Base-by-base conservation (phyloP, 805 yeast genomes). In the Candida nonsorbophila region DNA sequence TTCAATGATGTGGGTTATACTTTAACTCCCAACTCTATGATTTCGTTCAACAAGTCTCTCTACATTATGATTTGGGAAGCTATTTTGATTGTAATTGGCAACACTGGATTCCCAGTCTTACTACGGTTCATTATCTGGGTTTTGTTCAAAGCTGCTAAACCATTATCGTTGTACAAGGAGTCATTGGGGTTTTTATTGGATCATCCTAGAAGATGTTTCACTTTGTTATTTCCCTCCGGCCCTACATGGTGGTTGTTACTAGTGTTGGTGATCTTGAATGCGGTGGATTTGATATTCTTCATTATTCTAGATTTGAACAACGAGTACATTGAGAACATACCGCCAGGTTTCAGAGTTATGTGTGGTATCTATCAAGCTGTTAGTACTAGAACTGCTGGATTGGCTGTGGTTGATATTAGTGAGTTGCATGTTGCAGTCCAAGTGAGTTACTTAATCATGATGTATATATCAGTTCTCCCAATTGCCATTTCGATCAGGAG, bases 121-220 rank as follows among this genome's bases (percentile, higher is more conserved):
- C 59, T 92, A 27, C 67, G 98, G 41, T 77, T 83, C 45, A 65
- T 84, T 20, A 81, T 92, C 27, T 92, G 97, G 97, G 33, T 79
- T 1, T 42, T 82, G 54, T 78, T 74, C 58, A 81, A 78, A 39
- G 24, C 79, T 11, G 66, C 94, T 0, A 81, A 72, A 21, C 84
- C 79, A 2, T 50, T 80, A 19, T 79, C 90, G 0, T 58, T 74
- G 37, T 58, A 49, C 37, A 72, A 72, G 34, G 97, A 92, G 47
- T 81, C 94, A 5, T 58, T 88, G 10, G 88, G 85, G 0, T 92
- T 92, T 43, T 55, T 92, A 34, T 63, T 92, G 22, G 97, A 88
- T 38, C 98, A 92, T 53, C 99, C 99, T 1, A 77, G 99, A 49
- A 82, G 99, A 47, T 92, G 98, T 52, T 92, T 90, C 49, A 87